These are phyloP conservation scores for Malassezia arunalokei DNA, from an alignment of 1,284 basidiomycete species.

Conservation along the genomic window DNA sequence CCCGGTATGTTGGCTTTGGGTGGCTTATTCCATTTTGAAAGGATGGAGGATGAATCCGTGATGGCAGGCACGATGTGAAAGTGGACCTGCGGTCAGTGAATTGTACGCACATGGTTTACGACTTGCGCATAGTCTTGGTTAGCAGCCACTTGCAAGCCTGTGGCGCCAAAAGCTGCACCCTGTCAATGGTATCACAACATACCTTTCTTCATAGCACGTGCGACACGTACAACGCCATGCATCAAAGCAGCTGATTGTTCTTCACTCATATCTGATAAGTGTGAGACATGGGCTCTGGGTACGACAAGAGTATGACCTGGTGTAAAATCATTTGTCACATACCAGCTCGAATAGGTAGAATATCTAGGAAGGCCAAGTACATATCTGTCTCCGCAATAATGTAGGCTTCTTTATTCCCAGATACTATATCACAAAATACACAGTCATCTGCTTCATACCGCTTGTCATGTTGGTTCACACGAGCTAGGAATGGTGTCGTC, in stretches of 20 bases:
- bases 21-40: conserved; percentile 1
- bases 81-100: conserved; percentile 5
- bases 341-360: conserved; percentile 13
- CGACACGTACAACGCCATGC: conserved; percentile 1
- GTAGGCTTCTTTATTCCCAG: background rate
- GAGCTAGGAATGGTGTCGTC: conserved; percentile 9
- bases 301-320: conserved; percentile 11
- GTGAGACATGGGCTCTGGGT: conserved; percentile 5
- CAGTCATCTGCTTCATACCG: background rate
- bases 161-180: background rate
- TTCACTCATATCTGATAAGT: background rate
- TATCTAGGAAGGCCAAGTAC: conserved; percentile 11
- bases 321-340: background rate
- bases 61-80: conserved; percentile 14
- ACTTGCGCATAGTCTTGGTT: conserved; percentile 15
- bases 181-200: background rate
- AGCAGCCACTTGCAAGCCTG: conserved; percentile 9
- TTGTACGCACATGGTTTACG: conserved; percentile 11
- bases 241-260: background rate
- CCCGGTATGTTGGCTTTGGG: background rate
- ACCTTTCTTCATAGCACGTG: conserved; percentile 13
- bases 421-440: conserved; percentile 10
- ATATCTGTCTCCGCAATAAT: conserved; percentile 7
- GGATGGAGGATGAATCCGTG: background rate
- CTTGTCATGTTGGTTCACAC: background rate